Percentiles rank a stretch among this genome's conserved stretches.
Evolutionary conservation across 1,139 yeast species (phyloP).

Genomic region (Geotrichum carabidarum): DNA sequence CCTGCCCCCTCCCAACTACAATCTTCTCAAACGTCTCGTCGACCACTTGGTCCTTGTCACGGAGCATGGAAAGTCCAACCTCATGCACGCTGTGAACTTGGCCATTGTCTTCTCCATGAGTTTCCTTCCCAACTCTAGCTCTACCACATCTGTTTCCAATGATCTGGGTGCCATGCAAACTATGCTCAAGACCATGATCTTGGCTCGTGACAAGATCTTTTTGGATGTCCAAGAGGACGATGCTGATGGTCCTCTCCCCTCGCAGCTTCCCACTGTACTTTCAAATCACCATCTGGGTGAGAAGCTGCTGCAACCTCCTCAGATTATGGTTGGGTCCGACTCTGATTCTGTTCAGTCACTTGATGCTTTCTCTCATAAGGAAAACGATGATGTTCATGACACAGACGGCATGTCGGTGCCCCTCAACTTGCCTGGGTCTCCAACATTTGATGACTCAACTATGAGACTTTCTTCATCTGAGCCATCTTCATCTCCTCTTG

Average conservation of each 20-base stretch:
- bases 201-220: conserved; percentile 32
- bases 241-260: conserved; percentile 18
- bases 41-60: conserved; percentile 62
- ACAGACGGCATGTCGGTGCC: conserved; percentile 13
- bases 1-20: conserved; percentile 63
- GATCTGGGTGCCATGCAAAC: conserved; percentile 40
- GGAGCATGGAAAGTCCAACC: conserved; percentile 55
- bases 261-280: conserved; percentile 10
- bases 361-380: conserved; percentile 7
- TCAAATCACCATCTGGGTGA: conserved; percentile 2
- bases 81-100: conserved; percentile 74
- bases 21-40: conserved; percentile 60
- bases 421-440: conserved; percentile 1
- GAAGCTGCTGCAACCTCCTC: conserved; percentile 7
- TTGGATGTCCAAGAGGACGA: conserved; percentile 18
- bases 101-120: conserved; percentile 73
- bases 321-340: conserved; percentile 11
- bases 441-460: conserved; percentile 1
- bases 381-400: conserved; percentile 4
- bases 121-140: conserved; percentile 39
- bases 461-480: conserved; percentile 5
- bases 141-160: conserved; percentile 27
- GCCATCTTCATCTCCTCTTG: conserved; percentile 2
- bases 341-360: conserved; percentile 9
- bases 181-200: conserved; percentile 37